A percentile compares a stretch with the other conserved stretches of the same genome.
phyloP scores from a whole-genome alignment of 2,329 filamentous ascomycete genomes.

The Dothideomycetidae sp. region DNA sequence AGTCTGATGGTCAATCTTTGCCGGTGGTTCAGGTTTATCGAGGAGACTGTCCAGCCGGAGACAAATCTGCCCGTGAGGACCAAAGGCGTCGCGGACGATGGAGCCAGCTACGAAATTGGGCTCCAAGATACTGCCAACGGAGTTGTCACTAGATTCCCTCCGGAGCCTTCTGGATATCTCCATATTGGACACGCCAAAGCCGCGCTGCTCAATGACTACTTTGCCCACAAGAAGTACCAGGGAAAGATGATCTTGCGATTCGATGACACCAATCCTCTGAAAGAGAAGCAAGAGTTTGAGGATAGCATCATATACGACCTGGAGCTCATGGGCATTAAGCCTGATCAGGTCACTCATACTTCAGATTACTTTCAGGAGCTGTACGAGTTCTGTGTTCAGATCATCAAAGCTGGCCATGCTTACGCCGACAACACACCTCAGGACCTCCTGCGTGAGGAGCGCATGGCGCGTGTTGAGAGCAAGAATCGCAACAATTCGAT shows the following conservation, averaged over 20 bases:
- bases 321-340: constrained; percentile 78
- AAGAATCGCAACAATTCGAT: constrained; percentile 59
- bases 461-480: constrained; percentile 68
- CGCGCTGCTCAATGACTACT: constrained; percentile 88
- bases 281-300: constrained; percentile 94
- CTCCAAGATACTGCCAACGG: constrained; percentile 74
- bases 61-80: constrained; percentile 36
- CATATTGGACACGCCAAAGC: constrained; percentile 96
- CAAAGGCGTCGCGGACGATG: constrained; percentile 57
- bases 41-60: constrained; percentile 58
- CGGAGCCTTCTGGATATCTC: constrained; percentile 88
- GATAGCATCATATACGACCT: constrained; percentile 89
- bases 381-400: constrained; percentile 68
- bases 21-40: constrained; percentile 79
- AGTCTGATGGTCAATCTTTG: constrained; percentile 60
- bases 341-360: constrained; percentile 75
- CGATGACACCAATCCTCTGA: constrained; percentile 93
- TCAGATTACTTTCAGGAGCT: constrained; percentile 92
- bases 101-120: constrained; percentile 78
- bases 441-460: constrained; percentile 70
- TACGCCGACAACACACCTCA: constrained; percentile 88
- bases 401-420: constrained; percentile 71
- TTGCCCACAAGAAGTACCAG: constrained; percentile 83
- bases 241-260: constrained; percentile 85
- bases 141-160: constrained; percentile 83